Percentiles rank a stretch among this genome's conserved stretches.
Conservation (phyloP, 1,284 basidiomycete species). For the Sphagnurus paluster region DNA sequence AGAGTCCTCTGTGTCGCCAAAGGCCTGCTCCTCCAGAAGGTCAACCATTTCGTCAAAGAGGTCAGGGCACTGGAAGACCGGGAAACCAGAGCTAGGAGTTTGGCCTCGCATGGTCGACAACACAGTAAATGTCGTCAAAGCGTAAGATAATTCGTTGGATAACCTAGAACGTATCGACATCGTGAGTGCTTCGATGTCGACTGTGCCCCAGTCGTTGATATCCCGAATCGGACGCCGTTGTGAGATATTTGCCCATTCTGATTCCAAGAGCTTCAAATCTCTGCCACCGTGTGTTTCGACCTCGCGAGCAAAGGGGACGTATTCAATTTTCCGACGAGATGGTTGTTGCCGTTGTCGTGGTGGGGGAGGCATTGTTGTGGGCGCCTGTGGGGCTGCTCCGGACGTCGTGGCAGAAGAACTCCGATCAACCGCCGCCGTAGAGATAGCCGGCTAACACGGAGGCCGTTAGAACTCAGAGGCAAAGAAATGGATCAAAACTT, state of each 20-base stretch:
- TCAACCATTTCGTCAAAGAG: conserved; percentile 88
- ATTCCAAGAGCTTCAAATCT: conserved; percentile 73
- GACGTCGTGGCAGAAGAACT: conserved; percentile 20
- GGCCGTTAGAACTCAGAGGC: conserved; percentile 20
- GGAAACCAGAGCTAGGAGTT: conserved; percentile 64
- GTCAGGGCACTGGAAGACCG: conserved; percentile 77
- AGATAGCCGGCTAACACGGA: conserved; percentile 29
- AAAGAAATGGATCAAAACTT: conserved; percentile 17
- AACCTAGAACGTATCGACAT: conserved; percentile 90
- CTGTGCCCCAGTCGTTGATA: conserved; percentile 79
- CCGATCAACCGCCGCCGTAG: conserved; percentile 24
- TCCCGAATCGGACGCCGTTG: conserved; percentile 62
- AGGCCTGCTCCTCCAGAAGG: conserved; percentile 81
- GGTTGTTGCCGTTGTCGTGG: conserved; percentile 43
- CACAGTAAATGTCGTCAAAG: conserved; percentile 86
- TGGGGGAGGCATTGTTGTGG: conserved; percentile 24
- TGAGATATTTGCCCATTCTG: conserved; percentile 52
- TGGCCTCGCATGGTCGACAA: conserved; percentile 75
- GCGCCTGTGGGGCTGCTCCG: conserved; percentile 19
- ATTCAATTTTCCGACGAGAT: conserved; percentile 85
- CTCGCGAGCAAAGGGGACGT: conserved; percentile 80
- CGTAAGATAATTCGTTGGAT: conserved; percentile 84
- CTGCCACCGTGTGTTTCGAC: conserved; percentile 84
- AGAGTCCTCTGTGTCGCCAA: conserved; percentile 55
- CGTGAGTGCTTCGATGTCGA: conserved; percentile 88